Evolutionary conservation across 441 rosid genomes (phyloP), one percentile per base, ranked within the genome.

Genomic region (Raphanus hybrid): DNA sequence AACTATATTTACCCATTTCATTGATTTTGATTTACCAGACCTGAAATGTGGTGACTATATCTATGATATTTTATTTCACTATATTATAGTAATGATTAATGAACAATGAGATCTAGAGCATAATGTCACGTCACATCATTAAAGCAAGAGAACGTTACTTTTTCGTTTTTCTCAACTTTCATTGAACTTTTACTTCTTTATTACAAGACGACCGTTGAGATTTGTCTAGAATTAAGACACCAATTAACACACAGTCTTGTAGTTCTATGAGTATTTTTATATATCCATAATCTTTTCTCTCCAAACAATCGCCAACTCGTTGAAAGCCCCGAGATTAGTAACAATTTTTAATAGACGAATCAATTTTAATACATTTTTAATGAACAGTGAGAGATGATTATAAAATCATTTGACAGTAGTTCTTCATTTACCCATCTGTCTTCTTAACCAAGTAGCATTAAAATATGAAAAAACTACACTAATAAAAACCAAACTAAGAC

Each of bases 101-200:
- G 20, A 39, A 67, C 15, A 26, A 23, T 50, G 73, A 48, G 54
- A 73, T 68, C 65, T 61, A 61, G 50, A 61, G 81, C 65, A 73
- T 62, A 67, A 48, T 43, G 69, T 72, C 69, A 78, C 73, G 81
- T 78, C 77, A 67, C 77, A 61, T 67, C 81, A 54, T 61, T 52
- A 78, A 67, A 78, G 78, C 66, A 16, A 27, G 1, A 8, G 58
- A 78, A 61, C 81, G 70, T 78, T 78, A 73, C 78, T 78, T 69
- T 66, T 73, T 62, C 41, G 39, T 39, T 68, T 64, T 74, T 69
- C 57, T 63, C 78, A 74, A 54, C 75, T 8, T 67, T 73, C 68
- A 45, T 43, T 74, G 64, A 54, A 14, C 63, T 74, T 79, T 64
- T 69, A 23, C 3, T 74, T 69, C 37, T 79, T 74, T 79, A 79